phyloP scores from a whole-genome alignment of 139 green algal species.

The Volvox africanus region DNA sequence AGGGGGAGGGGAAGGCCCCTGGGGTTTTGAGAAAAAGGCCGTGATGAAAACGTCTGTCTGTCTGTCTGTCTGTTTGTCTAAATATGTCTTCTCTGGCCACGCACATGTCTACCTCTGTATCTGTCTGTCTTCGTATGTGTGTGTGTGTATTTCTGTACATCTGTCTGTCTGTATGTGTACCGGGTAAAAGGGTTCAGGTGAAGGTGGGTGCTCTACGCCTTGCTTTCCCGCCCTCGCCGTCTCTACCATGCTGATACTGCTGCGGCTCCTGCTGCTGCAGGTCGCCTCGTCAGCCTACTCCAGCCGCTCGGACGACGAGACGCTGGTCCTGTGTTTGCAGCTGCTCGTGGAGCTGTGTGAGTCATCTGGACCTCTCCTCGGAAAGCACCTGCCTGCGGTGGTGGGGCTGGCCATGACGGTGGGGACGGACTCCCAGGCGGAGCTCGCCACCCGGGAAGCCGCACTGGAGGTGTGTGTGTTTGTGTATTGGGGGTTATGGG shows the following conservation, averaged over 20 bases:
- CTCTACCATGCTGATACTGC: neutral
- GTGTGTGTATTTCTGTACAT: neutral
- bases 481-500: too few species aligned
- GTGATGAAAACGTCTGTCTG: too few species aligned
- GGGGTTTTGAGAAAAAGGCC: too few species aligned
- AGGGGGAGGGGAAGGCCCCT: too few species aligned
- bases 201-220: neutral
- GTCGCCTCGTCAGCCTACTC: constrained; percentile 26
- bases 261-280: neutral
- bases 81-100: too few species aligned
- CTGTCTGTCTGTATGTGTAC: neutral
- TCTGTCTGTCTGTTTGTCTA: too few species aligned
- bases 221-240: too few species aligned
- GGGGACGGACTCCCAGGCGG: constrained; percentile 56
- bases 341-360: constrained; percentile 75
- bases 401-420: constrained; percentile 67
- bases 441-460: constrained; percentile 67
- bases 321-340: constrained; percentile 65
- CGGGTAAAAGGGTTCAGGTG: neutral
- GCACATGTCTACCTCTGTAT: too few species aligned
- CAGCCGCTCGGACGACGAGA: constrained; percentile 54
- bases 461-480: constrained; percentile 56
- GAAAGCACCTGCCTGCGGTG: constrained; percentile 62
- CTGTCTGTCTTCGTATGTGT: neutral
- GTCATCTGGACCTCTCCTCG: constrained; percentile 64